Conservation (phyloP, 2,329 filamentous ascomycete genomes). For the Diaporthe nobilis region DNA sequence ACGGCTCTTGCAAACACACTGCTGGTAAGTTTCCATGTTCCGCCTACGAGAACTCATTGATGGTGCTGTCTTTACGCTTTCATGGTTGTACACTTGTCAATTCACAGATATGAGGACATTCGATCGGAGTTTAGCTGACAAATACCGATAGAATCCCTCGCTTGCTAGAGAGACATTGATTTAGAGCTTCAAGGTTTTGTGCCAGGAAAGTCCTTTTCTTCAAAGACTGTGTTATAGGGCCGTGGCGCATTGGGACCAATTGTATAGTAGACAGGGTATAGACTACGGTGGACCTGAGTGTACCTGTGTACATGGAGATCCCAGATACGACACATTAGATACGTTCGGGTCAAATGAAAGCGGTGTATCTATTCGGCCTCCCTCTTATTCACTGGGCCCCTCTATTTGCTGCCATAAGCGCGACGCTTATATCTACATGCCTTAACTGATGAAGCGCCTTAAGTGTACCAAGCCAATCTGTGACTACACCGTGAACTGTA, state of each 20-base stretch:
- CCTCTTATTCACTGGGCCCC: too few relatives aligned
- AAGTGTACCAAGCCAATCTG: not conserved
- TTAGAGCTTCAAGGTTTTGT: not conserved
- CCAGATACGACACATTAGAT: not conserved
- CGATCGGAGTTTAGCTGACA: not conserved
- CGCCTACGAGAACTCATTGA: not conserved
- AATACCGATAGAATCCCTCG: not conserved
- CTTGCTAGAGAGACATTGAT: not conserved
- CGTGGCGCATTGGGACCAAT: not conserved
- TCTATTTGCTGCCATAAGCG: too few relatives aligned
- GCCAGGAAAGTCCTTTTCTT: not conserved
- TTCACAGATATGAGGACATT: too few relatives aligned
- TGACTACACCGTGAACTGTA: not conserved
- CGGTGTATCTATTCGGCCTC: not conserved
- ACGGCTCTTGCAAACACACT: constrained; percentile 1
- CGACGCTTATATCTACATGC: not conserved
- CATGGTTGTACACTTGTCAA: not conserved
- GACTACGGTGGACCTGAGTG: not conserved
- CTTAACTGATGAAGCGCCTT: not conserved
- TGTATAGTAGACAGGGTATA: not conserved
- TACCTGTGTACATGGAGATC: not conserved
- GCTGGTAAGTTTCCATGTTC: not conserved
- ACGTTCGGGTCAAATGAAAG: not conserved
- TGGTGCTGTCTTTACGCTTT: not conserved
- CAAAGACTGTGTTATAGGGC: not conserved